Evolutionary conservation across 352 stramenopile species (phyloP).

Genomic region (Phytophthora tentaculata): DNA sequence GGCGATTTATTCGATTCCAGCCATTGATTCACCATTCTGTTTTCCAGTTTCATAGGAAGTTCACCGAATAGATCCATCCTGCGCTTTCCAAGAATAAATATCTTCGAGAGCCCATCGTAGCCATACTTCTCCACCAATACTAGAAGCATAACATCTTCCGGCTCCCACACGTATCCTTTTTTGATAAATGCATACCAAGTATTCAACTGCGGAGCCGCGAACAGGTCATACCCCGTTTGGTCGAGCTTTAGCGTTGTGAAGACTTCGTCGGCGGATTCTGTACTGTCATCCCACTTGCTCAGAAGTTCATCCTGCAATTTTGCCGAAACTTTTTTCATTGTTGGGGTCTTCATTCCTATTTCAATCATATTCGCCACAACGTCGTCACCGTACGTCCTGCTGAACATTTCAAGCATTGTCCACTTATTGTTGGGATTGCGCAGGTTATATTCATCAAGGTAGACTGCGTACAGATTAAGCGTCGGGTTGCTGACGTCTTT

Average conservation of each 20-base stretch:
- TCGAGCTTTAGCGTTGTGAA: slow-evolving; percentile 16
- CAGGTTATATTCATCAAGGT: background rate
- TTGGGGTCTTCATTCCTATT: background rate
- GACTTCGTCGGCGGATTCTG: background rate
- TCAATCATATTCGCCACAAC: slow-evolving; percentile 7
- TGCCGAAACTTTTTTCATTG: background rate
- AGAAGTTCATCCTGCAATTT: background rate
- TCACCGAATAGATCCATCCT: background rate
- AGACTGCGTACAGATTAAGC: background rate
- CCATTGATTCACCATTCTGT: background rate
- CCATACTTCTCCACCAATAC: background rate
- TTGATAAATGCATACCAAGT: background rate
- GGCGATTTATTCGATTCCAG: background rate
- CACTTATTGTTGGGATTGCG: slow-evolving; percentile 5
- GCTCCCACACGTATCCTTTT: background rate
- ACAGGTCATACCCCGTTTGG: background rate
- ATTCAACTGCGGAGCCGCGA: slow-evolving; percentile 2
- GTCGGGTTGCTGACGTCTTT: background rate
- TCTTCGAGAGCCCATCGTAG: slow-evolving; percentile 6
- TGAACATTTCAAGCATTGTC: slow-evolving; percentile 14
- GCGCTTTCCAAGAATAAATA: background rate
- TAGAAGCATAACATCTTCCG: background rate
- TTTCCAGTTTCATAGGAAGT: slow-evolving; percentile 3
- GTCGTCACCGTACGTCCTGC: slow-evolving; percentile 7
- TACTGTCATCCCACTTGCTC: background rate